Percentiles rank a stretch among this genome's conserved stretches.
Conservation (phyloP, 2,329 filamentous ascomycete species). For the Xylaria sp. region DNA sequence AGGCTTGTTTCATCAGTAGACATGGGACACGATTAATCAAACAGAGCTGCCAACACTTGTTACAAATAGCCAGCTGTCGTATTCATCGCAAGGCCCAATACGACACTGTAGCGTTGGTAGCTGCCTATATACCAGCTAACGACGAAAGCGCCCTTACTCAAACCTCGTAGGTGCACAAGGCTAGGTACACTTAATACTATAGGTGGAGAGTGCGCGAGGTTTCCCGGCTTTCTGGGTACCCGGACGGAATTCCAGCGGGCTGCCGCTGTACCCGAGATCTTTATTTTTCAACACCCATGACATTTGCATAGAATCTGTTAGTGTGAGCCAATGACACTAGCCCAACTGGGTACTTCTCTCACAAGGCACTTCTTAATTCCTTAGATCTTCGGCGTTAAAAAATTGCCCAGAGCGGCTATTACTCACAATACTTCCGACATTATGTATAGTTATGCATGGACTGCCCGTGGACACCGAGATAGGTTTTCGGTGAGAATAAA, state of each 20-base stretch:
- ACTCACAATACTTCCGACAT: not conserved
- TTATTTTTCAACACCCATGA: slow-evolving; percentile 19
- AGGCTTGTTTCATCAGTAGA: not conserved
- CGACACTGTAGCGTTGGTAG: not conserved
- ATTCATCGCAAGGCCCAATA: not conserved
- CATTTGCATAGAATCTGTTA: slow-evolving; percentile 2
- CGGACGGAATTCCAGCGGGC: slow-evolving; percentile 16
- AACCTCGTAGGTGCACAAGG: not conserved
- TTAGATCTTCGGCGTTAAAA: slow-evolving; percentile 26
- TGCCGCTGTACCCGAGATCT: slow-evolving; percentile 7
- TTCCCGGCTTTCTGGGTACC: slow-evolving; percentile 26
- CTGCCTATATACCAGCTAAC: not conserved
- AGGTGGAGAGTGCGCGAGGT: not conserved
- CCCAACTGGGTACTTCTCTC: not conserved
- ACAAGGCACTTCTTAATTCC: slow-evolving; percentile 26
- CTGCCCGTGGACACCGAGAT: not conserved
- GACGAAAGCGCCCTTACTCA: not conserved
- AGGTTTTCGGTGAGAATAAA: slow-evolving; percentile 2
- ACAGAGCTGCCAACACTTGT: not conserved
- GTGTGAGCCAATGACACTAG: not conserved
- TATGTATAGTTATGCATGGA: not conserved
- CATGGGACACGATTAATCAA: not conserved
- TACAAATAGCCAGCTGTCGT: not conserved
- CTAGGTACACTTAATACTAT: not conserved
- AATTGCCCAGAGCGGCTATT: slow-evolving; percentile 1